These are phyloP conservation scores for Hyphopichia wangnamkhiaoensis DNA, from an alignment of 1,139 yeast species.

Conservation along the genomic window DNA sequence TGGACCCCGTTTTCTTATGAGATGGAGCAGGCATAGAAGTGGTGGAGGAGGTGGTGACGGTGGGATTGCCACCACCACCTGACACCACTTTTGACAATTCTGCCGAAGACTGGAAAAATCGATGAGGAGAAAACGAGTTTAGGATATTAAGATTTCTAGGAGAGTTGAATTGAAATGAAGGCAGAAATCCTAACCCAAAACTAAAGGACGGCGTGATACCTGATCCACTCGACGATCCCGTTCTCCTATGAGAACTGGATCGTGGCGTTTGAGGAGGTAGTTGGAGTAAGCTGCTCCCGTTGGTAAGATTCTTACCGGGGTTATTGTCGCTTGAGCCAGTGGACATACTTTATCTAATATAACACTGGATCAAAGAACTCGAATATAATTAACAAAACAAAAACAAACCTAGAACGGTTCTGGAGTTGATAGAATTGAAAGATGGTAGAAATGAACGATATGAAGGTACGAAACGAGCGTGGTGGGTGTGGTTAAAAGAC, in stretches of 20 bases:
- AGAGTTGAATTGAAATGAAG: constrained; percentile 43
- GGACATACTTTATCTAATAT: no score
- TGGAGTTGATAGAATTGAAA: no score
- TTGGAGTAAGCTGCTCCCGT: constrained; percentile 5
- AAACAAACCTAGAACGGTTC: no score
- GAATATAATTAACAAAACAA: no score
- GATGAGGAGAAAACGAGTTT: constrained; percentile 38
- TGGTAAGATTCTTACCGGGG: no score
- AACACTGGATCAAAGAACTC: no score
- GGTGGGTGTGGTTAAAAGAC: no score
- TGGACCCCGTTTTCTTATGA: background rate
- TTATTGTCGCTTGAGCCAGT: background rate
- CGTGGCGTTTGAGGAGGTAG: constrained; percentile 35
- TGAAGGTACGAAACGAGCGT: no score
- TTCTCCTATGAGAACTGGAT: constrained; percentile 8
- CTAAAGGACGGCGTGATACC: constrained; percentile 38
- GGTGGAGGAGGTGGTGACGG: background rate
- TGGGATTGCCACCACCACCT: background rate
- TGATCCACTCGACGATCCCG: constrained; percentile 7
- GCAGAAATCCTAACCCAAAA: constrained; percentile 47
- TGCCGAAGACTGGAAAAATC: constrained; percentile 30
- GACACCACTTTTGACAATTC: constrained; percentile 17
- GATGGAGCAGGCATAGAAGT: background rate
- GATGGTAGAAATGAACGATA: no score
- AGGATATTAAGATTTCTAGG: constrained; percentile 27